Percentiles rank a stretch among this genome's conserved stretches.
Evolutionary conservation across 352 stramenopile species (phyloP).

Genomic region (Pythium angustatum): DNA sequence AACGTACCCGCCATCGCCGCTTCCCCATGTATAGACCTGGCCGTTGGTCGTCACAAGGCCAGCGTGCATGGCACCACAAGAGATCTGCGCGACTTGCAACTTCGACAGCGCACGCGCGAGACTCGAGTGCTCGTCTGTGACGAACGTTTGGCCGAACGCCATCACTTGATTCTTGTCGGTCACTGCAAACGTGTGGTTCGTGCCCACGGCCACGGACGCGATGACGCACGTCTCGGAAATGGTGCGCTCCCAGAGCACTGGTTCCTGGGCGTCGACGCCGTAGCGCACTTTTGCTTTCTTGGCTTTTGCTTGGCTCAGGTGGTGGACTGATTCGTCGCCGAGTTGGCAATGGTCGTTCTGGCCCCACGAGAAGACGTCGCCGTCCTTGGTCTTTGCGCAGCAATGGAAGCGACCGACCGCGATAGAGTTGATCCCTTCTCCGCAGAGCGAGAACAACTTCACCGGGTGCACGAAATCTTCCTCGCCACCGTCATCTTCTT

Average conservation of each 20-base stretch:
- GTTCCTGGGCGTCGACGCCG: conserved; percentile 58
- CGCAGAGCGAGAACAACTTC: conserved; percentile 61
- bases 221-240: conserved; percentile 61
- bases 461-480: conserved; percentile 76
- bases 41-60: conserved; percentile 73
- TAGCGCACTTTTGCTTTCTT: conserved; percentile 66
- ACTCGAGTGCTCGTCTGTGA: conserved; percentile 58
- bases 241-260: conserved; percentile 67
- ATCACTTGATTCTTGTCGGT: conserved; percentile 54
- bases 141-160: conserved; percentile 71
- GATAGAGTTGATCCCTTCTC: conserved; percentile 69
- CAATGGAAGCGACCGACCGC: conserved; percentile 78
- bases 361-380: conserved; percentile 84
- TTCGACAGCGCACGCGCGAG: conserved; percentile 57
- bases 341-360: conserved; percentile 85
- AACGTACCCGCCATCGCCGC: conserved; percentile 79
- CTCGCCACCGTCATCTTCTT: conserved; percentile 47
- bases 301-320: conserved; percentile 46
- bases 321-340: conserved; percentile 63
- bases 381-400: conserved; percentile 71
- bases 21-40: conserved; percentile 81
- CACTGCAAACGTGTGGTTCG: conserved; percentile 71
- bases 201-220: conserved; percentile 56
- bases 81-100: conserved; percentile 68
- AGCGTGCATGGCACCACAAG: conserved; percentile 75